These are phyloP conservation scores for Globisporangium rhizosaccharum DNA, from an alignment of 352 stramenopile genomes.

Conservation along the genomic window DNA sequence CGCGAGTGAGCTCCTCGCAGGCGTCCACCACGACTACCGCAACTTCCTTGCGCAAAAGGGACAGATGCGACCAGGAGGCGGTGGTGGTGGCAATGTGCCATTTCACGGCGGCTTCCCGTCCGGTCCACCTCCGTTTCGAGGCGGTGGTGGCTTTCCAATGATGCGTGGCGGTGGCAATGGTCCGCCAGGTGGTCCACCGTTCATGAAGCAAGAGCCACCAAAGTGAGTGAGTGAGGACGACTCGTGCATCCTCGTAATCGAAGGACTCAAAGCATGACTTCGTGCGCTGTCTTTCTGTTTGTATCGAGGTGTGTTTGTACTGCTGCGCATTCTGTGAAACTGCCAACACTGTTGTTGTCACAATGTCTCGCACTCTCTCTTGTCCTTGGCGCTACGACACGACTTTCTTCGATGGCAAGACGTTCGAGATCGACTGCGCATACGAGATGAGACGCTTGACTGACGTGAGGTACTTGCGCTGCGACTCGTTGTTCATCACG, in stretches of 20 bases:
- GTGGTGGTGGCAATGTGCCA: background rate
- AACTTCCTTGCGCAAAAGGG: slow-evolving; percentile 42
- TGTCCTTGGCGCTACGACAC: slow-evolving; percentile 22
- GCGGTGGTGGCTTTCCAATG: slow-evolving; percentile 6
- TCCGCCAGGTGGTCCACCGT: slow-evolving; percentile 9
- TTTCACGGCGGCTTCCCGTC: too few relatives aligned
- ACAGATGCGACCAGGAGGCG: slow-evolving; percentile 9
- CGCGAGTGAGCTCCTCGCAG: slow-evolving; percentile 52
- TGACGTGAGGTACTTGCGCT: slow-evolving; percentile 98
- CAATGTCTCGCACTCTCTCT: background rate
- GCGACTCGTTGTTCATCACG: slow-evolving; percentile 99
- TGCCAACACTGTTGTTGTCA: background rate
- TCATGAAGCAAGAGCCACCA: slow-evolving; percentile 11
- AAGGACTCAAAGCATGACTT: too few relatives aligned
- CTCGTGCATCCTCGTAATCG: background rate
- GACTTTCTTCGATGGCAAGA: slow-evolving; percentile 85
- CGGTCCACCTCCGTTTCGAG: slow-evolving; percentile 12
- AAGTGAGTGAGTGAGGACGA: background rate
- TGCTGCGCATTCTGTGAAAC: background rate
- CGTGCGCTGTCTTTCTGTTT: too few relatives aligned
- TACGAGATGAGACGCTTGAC: slow-evolving; percentile 98
- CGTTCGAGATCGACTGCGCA: slow-evolving; percentile 86
- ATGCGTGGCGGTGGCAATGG: background rate
- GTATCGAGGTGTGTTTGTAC: too few relatives aligned
- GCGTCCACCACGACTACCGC: slow-evolving; percentile 78